Base-by-base conservation (phyloP, 176 grass and related monocot genomes). In the Triticum turgidum region DNA sequence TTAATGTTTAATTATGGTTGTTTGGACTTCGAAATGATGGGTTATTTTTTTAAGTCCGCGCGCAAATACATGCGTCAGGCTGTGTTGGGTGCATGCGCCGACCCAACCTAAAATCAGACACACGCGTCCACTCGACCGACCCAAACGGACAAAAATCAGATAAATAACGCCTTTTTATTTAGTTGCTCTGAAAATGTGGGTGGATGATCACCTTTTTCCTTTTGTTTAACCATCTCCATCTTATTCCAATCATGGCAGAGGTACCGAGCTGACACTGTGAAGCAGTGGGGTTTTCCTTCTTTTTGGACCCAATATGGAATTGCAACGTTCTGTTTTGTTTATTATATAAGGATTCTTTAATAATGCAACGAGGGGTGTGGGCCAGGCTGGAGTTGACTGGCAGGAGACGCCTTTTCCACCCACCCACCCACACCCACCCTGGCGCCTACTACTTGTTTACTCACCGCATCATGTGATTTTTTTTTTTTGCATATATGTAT, bases 321-420 rank as follows among this genome's bases (percentile, higher is more conserved):
- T 38, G 76, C 76, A 61, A 4, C 56, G 33, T 8, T 22, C 52
- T 65, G 11, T 37, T 38, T 13, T 20, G 30, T 54, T 52, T 54
- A 54, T 54, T 18, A 54, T 54, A 18, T 18, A 54, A 35, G 41
- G 58, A 29, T 76, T 13, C 61, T 80, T 81, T 66, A 65, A 65
- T 76, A 81, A 65, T 51, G 58, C 41, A 64, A 66, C 20, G 41
- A 47, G 39, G 6, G 4, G 7, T 47, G 63, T 59, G 79, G 86
- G 65, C 65, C 87, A 84, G 75, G 30, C 81, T 80, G 66, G 81
- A 65, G 87, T 89, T 89, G 87, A 89, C 75, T 65, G 85, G 90
- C 24, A 85, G 51, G 51, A 84, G 35, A 79, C 81, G 38, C 25
- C 39, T 77, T 41, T 49, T 32, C 42, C 41, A 67, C 24, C 80